Base-by-base conservation (phyloP, 345 rosid genomes). In the Raphanus raphanistrum region DNA sequence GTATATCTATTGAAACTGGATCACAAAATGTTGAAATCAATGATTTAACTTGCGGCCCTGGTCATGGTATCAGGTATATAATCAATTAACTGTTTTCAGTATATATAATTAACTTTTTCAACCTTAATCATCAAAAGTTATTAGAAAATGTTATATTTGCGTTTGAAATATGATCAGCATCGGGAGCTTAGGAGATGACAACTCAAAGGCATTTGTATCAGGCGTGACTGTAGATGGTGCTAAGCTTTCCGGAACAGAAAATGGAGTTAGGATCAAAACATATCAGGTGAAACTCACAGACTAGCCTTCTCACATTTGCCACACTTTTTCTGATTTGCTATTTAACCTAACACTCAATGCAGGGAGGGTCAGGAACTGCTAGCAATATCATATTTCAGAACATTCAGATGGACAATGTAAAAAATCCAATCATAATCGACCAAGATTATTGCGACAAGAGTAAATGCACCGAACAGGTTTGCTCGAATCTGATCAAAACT, bases 181-280 rank as follows among this genome's bases (percentile, higher is more conserved):
- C 79, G 97, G 97, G 75, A 90, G 97, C 80, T 76, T 94, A 52
- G 98, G 98, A 33, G 71, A 70, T 7, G 79, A 70, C 32, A 72
- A 85, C 38, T 84, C 96, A 35, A 73, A 76, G 48, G 97, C 84
- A 5, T 76, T 82, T 68, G 96, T 94, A 54, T 92, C 97, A 3
- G 87, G 85, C 50, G 86, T 94, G 21, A 83, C 84, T 0, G 87
- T 94, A 1, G 77, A 87, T 76, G 84, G 90, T 66, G 97, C 92
- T 45, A 87, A 80, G 83, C 58, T 94, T 63, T 83, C 84, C 21
- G 87, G 90, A 35, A 92, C 97, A 12, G 67, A 82, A 31, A 94
- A 94, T 80, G 98, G 98, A n/a, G 87, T 94, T 12, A 84, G 98
- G 81, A 90, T 94, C 82, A 94, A 94, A 84, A 92, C 98, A 16